Percentiles rank a stretch among this genome's conserved stretches.
Conservation (phyloP, 73 alveolate genomes). For the Breviolum minutum region DNA sequence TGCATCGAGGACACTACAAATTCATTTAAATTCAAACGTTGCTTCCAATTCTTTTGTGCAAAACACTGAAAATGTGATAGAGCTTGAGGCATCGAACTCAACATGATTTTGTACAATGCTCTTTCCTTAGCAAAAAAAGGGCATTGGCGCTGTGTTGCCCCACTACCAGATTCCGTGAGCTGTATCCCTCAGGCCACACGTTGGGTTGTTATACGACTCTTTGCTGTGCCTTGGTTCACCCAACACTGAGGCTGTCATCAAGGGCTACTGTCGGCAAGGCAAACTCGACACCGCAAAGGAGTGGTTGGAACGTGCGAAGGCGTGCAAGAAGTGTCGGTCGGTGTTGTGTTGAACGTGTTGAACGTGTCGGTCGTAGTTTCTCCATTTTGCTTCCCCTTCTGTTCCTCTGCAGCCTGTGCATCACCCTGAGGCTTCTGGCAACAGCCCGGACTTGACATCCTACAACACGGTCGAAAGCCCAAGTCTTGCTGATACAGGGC, state of each 20-base stretch:
- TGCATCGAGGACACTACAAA: background rate
- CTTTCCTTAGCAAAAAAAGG: background rate
- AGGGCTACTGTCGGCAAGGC: conserved; percentile 90
- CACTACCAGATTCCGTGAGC: background rate
- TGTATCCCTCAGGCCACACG: background rate
- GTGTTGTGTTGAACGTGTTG: background rate
- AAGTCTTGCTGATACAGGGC: too few species aligned
- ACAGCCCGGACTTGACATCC: conserved; percentile 36
- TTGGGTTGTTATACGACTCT: background rate
- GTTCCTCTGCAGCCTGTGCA: background rate
- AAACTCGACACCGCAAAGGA: conserved; percentile 37
- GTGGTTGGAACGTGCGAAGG: conserved; percentile 71
- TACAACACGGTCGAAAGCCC: conserved; percentile 52
- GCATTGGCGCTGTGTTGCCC: background rate
- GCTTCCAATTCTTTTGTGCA: background rate
- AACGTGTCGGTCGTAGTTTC: background rate
- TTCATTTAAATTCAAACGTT: background rate
- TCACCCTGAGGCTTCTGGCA: conserved; percentile 31
- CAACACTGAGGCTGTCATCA: conserved; percentile 51
- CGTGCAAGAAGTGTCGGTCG: background rate
- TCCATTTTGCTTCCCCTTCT: background rate
- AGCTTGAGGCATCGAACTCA: conserved; percentile 22
- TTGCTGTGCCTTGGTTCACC: background rate
- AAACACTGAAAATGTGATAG: background rate
- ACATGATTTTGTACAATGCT: conserved; percentile 36